phyloP scores from a whole-genome alignment of 768 basidiomycete genomes.

The Macrocybe gigantea region DNA sequence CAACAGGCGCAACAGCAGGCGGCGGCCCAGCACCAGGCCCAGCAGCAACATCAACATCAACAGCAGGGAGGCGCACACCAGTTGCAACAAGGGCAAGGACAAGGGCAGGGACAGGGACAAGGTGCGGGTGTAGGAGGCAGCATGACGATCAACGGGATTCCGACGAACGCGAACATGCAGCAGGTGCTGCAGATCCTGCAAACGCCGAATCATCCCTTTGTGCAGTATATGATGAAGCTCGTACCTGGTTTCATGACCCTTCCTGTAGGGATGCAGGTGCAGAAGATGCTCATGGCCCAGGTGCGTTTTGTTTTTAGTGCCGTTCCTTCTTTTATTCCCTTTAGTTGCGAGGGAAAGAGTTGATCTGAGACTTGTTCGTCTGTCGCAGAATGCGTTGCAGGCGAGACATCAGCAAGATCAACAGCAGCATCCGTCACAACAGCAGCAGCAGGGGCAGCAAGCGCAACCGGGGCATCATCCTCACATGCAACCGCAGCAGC shows the following conservation, averaged over 20 bases:
- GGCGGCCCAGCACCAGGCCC: conserved; percentile 12
- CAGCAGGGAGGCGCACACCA: conserved; percentile 23
- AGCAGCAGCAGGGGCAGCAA: conserved; percentile 18
- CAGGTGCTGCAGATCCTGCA: conserved; percentile 46
- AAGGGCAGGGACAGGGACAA: conserved; percentile 7
- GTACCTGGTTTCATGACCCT: conserved; percentile 50
- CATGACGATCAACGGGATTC: background rate
- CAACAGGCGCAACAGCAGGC: conserved; percentile 17
- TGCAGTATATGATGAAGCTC: conserved; percentile 45
- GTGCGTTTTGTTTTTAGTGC: conserved; percentile 24
- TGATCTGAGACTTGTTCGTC: background rate
- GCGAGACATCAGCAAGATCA: conserved; percentile 15
- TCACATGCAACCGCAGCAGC: conserved; percentile 33
- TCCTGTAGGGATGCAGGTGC: conserved; percentile 50
- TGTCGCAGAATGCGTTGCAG: conserved; percentile 7
- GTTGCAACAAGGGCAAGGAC: conserved; percentile 13
- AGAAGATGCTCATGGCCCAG: conserved; percentile 49
- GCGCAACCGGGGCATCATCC: conserved; percentile 19
- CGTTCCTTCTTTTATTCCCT: conserved; percentile 1
- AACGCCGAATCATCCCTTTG: conserved; percentile 49
- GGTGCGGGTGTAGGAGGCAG: conserved; percentile 9
- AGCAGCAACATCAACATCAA: conserved; percentile 23
- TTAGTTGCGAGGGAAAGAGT: background rate
- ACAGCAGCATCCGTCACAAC: conserved; percentile 20
- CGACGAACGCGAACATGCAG: conserved; percentile 28